Percentiles rank a stretch among this genome's conserved stretches.
Conservation (phyloP, 179 eudicot species). For the Beta corolliflora region DNA sequence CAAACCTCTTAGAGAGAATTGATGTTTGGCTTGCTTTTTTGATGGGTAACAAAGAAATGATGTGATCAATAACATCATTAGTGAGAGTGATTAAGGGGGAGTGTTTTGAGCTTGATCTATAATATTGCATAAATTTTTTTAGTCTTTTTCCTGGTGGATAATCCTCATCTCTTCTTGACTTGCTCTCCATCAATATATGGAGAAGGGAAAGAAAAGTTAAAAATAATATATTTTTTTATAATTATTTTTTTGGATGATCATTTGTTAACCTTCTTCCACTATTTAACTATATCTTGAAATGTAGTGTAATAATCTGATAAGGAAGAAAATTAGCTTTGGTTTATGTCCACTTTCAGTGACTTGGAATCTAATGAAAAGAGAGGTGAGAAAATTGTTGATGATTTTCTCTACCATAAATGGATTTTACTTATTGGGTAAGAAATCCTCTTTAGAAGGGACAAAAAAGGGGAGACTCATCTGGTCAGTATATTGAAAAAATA, state of each 20-base stretch:
- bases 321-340: too few species aligned
- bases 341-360: too few species aligned
- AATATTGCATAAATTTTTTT: not conserved
- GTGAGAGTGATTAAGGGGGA: not conserved
- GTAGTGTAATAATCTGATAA: too few species aligned
- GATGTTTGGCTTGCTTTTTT: not conserved
- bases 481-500: too few species aligned
- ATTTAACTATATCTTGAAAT: too few species aligned
- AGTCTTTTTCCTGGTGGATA: not conserved
- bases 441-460: too few species aligned
- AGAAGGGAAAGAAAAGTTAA: too few species aligned
- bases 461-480: too few species aligned
- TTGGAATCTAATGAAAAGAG: too few species aligned
- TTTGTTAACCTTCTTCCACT: not conserved
- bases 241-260: not conserved
- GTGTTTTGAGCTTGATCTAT: not conserved
- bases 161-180: not conserved
- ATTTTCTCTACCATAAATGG: too few species aligned
- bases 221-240: not conserved
- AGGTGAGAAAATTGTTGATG: too few species aligned
- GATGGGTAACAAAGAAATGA: slow-evolving; percentile 14
- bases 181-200: not conserved
- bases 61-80: slow-evolving; percentile 28
- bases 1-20: slow-evolving; percentile 23
- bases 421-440: too few species aligned